Evolutionary conservation across 164 flowering plant genomes (phyloP).

Genomic region (Aristolochia contorta): DNA sequence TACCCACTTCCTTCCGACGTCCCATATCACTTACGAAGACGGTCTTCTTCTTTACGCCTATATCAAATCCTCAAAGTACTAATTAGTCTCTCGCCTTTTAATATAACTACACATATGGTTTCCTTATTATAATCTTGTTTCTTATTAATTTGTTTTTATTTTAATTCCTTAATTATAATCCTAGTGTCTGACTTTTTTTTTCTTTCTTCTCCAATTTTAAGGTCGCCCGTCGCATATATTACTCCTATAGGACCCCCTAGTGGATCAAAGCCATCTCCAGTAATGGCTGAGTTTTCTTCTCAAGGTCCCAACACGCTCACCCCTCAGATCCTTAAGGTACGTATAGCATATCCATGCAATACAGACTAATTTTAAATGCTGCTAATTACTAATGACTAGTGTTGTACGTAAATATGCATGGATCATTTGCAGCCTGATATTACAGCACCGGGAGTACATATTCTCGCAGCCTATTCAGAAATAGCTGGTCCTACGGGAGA

Average conservation of each 20-base stretch:
- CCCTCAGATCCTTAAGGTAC: slow-evolving; percentile 77
- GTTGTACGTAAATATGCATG: background rate
- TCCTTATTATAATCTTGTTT: too few relatives aligned
- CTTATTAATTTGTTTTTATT: too few relatives aligned
- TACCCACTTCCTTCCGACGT: slow-evolving; percentile 38
- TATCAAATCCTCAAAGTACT: slow-evolving; percentile 37
- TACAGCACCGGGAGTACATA: slow-evolving; percentile 68
- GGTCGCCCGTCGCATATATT: slow-evolving; percentile 46
- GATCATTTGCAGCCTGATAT: slow-evolving; percentile 52
- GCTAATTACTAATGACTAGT: background rate
- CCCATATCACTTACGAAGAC: slow-evolving; percentile 28
- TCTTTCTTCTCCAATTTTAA: slow-evolving; percentile 5
- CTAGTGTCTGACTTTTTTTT: too few relatives aligned
- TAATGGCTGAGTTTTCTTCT: slow-evolving; percentile 78
- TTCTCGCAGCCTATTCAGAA: slow-evolving; percentile 61
- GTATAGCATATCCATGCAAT: too few relatives aligned
- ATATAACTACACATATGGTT: too few relatives aligned
- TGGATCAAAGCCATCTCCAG: slow-evolving; percentile 52
- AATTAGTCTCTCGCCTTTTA: background rate
- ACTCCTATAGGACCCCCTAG: slow-evolving; percentile 29
- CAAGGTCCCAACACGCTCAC: slow-evolving; percentile 56
- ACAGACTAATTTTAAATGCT: too few relatives aligned
- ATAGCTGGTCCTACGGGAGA: slow-evolving; percentile 43
- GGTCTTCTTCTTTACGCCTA: slow-evolving; percentile 29
- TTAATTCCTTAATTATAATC: too few relatives aligned